A percentile compares a stretch with the other conserved stretches of the same genome.
phyloP scores from a whole-genome alignment of 257 asterid genomes.

The Nyctanthes arbortristis region DNA sequence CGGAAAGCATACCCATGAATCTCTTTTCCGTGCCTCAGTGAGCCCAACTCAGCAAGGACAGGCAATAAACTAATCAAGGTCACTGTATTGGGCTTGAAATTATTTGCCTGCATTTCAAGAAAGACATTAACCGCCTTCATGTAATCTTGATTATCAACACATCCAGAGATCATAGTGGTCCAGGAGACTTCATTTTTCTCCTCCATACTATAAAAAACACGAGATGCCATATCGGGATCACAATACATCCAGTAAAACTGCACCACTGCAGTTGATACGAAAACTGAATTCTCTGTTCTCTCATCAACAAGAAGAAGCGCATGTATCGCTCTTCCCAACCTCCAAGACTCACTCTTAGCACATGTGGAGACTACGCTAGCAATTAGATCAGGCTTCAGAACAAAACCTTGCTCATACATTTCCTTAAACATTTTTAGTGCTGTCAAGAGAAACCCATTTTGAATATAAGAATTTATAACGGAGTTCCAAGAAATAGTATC shows the following conservation, averaged over 20 bases:
- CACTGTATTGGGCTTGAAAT: conserved; percentile 56
- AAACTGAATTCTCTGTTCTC: conserved; percentile 45
- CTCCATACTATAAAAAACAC: conserved; percentile 52
- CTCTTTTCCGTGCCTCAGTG: conserved; percentile 42
- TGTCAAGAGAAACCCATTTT: conserved; percentile 45
- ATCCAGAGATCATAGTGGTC: conserved; percentile 76
- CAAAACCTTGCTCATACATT: conserved; percentile 42
- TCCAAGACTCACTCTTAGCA: conserved; percentile 38
- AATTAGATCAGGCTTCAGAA: conserved; percentile 67
- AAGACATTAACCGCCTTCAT: conserved; percentile 41
- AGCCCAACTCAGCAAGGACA: conserved; percentile 43
- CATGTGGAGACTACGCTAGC: conserved; percentile 59
- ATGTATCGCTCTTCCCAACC: conserved; percentile 61
- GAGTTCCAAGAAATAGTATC: conserved; percentile 66
- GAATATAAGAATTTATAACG: conserved; percentile 58
- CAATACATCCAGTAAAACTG: conserved; percentile 53
- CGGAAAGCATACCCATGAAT: conserved; percentile 63
- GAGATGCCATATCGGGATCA: conserved; percentile 44
- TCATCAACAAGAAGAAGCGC: conserved; percentile 55
- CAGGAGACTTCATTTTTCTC: conserved; percentile 71
- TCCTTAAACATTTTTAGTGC: conserved; percentile 48
- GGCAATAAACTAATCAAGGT: conserved; percentile 60
- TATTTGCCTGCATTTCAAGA: conserved; percentile 48
- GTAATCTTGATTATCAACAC: conserved; percentile 36
- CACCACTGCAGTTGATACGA: conserved; percentile 48